Conservation (phyloP, 2,329 filamentous ascomycete species). For the Verticillium nubilum region DNA sequence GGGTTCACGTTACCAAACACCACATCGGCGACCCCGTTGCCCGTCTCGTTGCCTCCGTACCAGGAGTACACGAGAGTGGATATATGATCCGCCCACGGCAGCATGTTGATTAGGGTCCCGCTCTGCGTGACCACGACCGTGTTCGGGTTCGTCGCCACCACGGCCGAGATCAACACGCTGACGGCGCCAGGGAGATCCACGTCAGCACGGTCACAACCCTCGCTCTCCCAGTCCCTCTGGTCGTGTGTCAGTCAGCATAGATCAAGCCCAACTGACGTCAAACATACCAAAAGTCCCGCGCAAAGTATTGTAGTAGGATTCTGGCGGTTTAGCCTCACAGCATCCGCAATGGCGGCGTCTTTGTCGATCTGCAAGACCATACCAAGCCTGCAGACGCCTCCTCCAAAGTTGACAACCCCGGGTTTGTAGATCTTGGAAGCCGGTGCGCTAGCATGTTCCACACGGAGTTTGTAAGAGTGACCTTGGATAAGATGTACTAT, state of each 20-base stretch:
- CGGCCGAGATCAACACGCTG: slow-evolving; percentile 62
- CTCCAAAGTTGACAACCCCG: not conserved
- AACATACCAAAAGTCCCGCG: slow-evolving; percentile 61
- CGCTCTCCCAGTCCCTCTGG: slow-evolving; percentile 67
- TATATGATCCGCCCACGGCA: slow-evolving; percentile 54
- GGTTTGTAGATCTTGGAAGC: slow-evolving; percentile 37
- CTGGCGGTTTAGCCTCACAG: slow-evolving; percentile 59
- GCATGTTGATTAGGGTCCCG: slow-evolving; percentile 68
- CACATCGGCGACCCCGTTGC: slow-evolving; percentile 74
- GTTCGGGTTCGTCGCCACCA: slow-evolving; percentile 61
- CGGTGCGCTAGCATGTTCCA: slow-evolving; percentile 54
- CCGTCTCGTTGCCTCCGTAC: slow-evolving; percentile 85
- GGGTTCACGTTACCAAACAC: slow-evolving; percentile 71
- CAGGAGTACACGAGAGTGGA: slow-evolving; percentile 67
- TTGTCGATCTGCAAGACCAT: slow-evolving; percentile 34
- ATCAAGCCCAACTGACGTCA: too few species aligned
- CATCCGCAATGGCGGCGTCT: slow-evolving; percentile 55
- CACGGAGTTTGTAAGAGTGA: slow-evolving; percentile 49
- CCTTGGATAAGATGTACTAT: slow-evolving; percentile 50
- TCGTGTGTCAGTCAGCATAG: not conserved
- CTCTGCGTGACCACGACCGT: slow-evolving; percentile 72
- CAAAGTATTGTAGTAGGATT: slow-evolving; percentile 74
- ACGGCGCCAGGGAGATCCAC: slow-evolving; percentile 71
- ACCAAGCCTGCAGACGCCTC: not conserved
- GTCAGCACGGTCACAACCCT: slow-evolving; percentile 72